phyloP scores from a whole-genome alignment of 1,139 yeast species.

The Meyerozyma athensensis region DNA sequence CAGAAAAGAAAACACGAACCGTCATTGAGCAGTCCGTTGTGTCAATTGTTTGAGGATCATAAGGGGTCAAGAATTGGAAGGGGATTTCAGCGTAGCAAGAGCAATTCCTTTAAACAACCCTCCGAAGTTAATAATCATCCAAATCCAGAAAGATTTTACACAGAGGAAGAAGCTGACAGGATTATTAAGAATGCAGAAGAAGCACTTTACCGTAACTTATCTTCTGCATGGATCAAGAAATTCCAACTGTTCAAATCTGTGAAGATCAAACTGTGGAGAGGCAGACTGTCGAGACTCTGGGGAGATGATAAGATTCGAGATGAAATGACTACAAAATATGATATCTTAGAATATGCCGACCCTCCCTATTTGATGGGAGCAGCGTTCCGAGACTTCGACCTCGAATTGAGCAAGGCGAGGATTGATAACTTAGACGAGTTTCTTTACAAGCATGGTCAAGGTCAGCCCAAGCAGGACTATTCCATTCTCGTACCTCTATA shows the following conservation, averaged over 20 bases:
- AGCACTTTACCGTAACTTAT: slow-evolving; percentile 42
- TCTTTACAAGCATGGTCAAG: slow-evolving; percentile 32
- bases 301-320: slow-evolving; percentile 32
- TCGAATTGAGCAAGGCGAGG: slow-evolving; percentile 24
- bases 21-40: slow-evolving; percentile 2
- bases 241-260: slow-evolving; percentile 22
- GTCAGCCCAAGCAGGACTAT: slow-evolving; percentile 38
- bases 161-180: slow-evolving; percentile 22
- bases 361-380: slow-evolving; percentile 37
- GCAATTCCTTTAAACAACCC: not conserved
- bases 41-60: not conserved
- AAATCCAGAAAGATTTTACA: slow-evolving; percentile 1
- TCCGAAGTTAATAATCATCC: not conserved
- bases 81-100: not conserved
- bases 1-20: not conserved
- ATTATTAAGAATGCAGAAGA: slow-evolving; percentile 32
- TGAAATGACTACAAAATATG: slow-evolving; percentile 27
- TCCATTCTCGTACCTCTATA: slow-evolving; percentile 37
- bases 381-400: slow-evolving; percentile 28
- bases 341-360: slow-evolving; percentile 29
- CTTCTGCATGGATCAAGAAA: slow-evolving; percentile 65
- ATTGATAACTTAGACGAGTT: slow-evolving; percentile 34
- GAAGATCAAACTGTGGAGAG: slow-evolving; percentile 25
- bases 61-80: not conserved
- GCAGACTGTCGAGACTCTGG: slow-evolving; percentile 27